Percentiles rank a stretch among this genome's conserved stretches.
Conservation (phyloP, 2,329 filamentous ascomycete species). For the Colletotrichum sp. region DNA sequence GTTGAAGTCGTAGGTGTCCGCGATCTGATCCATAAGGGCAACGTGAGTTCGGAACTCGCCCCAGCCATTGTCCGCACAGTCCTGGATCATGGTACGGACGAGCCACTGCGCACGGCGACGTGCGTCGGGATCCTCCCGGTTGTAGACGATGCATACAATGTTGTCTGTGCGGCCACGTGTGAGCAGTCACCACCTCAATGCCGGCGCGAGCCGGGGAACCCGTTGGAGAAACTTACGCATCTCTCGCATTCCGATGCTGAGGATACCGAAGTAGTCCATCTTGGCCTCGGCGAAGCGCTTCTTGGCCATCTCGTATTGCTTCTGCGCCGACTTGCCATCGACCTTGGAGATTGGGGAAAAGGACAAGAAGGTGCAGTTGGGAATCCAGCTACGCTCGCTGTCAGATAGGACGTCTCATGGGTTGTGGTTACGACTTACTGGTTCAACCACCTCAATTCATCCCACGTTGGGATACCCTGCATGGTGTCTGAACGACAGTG, state of each 20-base stretch:
- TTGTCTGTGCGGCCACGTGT: slow-evolving; percentile 36
- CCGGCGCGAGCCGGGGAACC: background rate
- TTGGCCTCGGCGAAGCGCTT: slow-evolving; percentile 35
- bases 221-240: slow-evolving; percentile 35
- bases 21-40: slow-evolving; percentile 51
- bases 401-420: background rate
- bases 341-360: slow-evolving; percentile 52
- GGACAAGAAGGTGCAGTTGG: slow-evolving; percentile 46
- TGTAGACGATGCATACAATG: slow-evolving; percentile 59
- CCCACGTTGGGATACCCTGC: slow-evolving; percentile 35
- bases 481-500: slow-evolving; percentile 24
- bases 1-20: slow-evolving; percentile 49
- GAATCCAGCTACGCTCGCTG: slow-evolving; percentile 34
- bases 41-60: slow-evolving; percentile 53
- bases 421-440: background rate
- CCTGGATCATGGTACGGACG: slow-evolving; percentile 40
- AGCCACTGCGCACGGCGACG: slow-evolving; percentile 35
- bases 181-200: background rate
- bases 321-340: slow-evolving; percentile 42
- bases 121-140: slow-evolving; percentile 43
- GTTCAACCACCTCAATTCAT: slow-evolving; percentile 44
- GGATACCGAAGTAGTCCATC: slow-evolving; percentile 44
- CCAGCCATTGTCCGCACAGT: slow-evolving; percentile 45
- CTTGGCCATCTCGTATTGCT: slow-evolving; percentile 39
- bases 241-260: slow-evolving; percentile 46